Evolutionary conservation across 139 green algal species (phyloP), one percentile per base, ranked within the genome.

Genomic region (Microglena sp.): DNA sequence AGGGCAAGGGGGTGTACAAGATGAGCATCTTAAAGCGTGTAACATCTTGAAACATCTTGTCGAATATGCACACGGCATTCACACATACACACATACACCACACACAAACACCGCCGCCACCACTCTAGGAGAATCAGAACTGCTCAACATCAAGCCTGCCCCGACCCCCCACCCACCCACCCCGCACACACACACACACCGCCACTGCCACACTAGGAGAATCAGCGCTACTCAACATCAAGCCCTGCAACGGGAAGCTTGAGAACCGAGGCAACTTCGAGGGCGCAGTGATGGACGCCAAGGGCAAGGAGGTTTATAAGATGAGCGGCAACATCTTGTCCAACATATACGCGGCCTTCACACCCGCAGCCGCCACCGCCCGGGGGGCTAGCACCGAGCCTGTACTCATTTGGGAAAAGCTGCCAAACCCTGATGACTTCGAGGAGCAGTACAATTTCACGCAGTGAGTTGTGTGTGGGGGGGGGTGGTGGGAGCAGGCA

Each of bases 401-500:
- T 29, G 40, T 67, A 62, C 71, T 90, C 46, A 87, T 87, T 79
- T 60, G 73, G 64, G 72, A 72, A 26, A 75, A 77, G 64, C 69
- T 77, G 3, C 72, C 76, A 2, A 64, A 69, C 36, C 60, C 60
- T 22, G 43, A 71, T 7, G 64, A 62, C 58, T 58, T 33, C 5
- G 60, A 32, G 26, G 40, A 56, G 54, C 50, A 68, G 64, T 67
- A 67, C 66, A 46, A 55, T 28, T 67, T 67, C 60, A 67, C 65
- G 30, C 67, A 32, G 65, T 68, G 44, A 45, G 53, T 46, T 18
- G 43, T 4, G 2, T 50, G 11, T 18, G 40, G 40, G n/a, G n/a
- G n/a, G n/a, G n/a, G n/a, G n/a, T n/a, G n/a, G n/a, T n/a, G n/a
- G n/a, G n/a, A n/a, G n/a, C n/a, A n/a, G n/a, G n/a, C n/a, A n/a